Evolutionary conservation across 495 filamentous ascomycete genomes (phyloP), one percentile per base, ranked within the genome.

Genomic region (Chaetomium cochliodes): DNA sequence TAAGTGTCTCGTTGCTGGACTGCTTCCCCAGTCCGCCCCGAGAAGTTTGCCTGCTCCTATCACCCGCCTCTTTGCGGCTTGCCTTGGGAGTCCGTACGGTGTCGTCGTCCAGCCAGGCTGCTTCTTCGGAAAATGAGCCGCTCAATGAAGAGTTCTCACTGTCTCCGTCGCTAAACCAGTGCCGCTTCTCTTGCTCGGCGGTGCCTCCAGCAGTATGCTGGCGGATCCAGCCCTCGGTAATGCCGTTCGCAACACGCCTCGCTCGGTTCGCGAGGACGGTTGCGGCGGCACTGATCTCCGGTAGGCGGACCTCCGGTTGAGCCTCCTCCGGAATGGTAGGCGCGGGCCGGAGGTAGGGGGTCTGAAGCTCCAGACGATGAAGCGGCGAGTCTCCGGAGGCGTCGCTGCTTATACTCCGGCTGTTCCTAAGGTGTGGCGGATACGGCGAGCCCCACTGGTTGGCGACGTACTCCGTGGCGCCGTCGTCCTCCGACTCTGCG

Each of bases 151-250:
- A 85, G 82, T 77, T 78, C 79, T 84, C 84, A 74, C 80, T 84
- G 67, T 83, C 83, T 69, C 84, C 87, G 87, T 92, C 89, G 69
- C 88, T 92, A 50, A 89, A 74, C 89, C 89, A 92, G 72, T 88
- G 85, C 46, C 82, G 83, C 58, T 83, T 81, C 73, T 91, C 89
- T 58, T 84, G 83, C 47, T 82, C 76, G 49, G 37, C 57, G 7
- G 78, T 79, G 66, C 86, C 85, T 65, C 83, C 81, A 12, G 85
- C 82, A 8, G 89, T 86, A 67, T 90, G 88, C 67, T 89, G 87
- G 46, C 89, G 86, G 64, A 92, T 88, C 89, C 89, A 92, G 78
- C 89, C 88, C 70, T 90, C 85, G 1, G 88, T 91, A 60, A 90
- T 86, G 50, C 88, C 87, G 70, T 84, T 75, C 44, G 83, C 74